Conservation (phyloP, 495 filamentous ascomycete genomes). For the Jackrogersella multiformis region DNA sequence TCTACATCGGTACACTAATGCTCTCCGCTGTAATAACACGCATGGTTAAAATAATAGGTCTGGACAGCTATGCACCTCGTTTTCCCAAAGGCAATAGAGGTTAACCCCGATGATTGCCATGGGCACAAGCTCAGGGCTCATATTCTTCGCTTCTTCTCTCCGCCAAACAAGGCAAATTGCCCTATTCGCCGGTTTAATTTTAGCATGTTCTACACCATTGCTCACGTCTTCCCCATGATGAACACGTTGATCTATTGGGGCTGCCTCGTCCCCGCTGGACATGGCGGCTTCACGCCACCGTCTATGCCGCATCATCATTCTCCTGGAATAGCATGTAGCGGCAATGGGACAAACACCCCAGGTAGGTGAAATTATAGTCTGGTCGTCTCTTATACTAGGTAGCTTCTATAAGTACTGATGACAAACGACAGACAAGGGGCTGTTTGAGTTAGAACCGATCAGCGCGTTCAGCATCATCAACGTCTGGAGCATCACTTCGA, state of each 20-base stretch:
- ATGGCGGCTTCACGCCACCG: conserved; percentile 44
- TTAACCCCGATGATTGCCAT: conserved; percentile 29
- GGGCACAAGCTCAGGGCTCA: conserved; percentile 26
- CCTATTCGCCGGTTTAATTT: conserved; percentile 54
- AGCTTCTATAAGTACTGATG: conserved; percentile 1
- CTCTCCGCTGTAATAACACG: conserved; percentile 10
- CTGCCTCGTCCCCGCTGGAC: conserved; percentile 50
- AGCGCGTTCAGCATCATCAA: conserved; percentile 57
- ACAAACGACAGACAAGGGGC: conserved; percentile 31
- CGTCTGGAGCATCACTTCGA: conserved; percentile 51
- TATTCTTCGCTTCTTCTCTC: conserved; percentile 50
- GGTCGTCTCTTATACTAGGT: background rate
- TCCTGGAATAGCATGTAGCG: background rate
- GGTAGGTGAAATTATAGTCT: conserved; percentile 21
- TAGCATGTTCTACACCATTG: conserved; percentile 60
- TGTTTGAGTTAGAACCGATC: conserved; percentile 50
- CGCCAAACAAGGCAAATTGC: conserved; percentile 45
- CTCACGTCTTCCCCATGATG: conserved; percentile 55
- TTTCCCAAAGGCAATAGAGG: conserved; percentile 49
- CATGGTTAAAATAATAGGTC: conserved; percentile 36
- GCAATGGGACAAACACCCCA: conserved; percentile 26
- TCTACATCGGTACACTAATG: background rate
- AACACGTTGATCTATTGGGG: conserved; percentile 60
- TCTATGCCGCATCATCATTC: conserved; percentile 31
- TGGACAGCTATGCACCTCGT: conserved; percentile 63